These are phyloP conservation scores for Lachnellula occidentalis DNA, from an alignment of 2,329 filamentous ascomycete genomes.

Conservation along the genomic window DNA sequence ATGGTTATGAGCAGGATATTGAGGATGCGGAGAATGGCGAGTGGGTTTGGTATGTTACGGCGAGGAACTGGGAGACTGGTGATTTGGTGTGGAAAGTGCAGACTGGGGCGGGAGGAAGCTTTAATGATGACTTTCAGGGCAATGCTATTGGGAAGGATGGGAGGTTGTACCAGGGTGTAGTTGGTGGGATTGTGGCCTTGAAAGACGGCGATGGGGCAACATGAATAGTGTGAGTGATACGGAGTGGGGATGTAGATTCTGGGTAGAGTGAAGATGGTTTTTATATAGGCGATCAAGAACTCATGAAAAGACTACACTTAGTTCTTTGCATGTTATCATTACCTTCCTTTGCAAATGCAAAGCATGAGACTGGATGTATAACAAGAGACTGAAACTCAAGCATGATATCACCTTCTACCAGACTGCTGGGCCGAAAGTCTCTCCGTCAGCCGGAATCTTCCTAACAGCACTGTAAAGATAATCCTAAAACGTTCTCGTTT, in stretches of 20 bases:
- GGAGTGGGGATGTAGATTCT: no score
- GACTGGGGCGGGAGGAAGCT: neutral
- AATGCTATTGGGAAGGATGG: neutral
- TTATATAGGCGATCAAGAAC: no score
- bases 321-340: no score
- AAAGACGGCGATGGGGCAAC: neutral
- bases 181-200: neutral
- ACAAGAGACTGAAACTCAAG: neutral
- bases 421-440: conserved; percentile 54
- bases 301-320: no score
- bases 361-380: no score
- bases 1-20: neutral
- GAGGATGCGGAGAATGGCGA: neutral
- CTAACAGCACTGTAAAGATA: conserved; percentile 45
- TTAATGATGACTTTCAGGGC: neutral
- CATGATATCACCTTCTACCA: conserved; percentile 35
- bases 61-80: neutral
- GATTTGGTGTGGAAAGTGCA: neutral
- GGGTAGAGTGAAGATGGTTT: no score
- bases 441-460: conserved; percentile 43
- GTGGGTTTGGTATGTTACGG: neutral
- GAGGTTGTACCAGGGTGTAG: neutral
- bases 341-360: no score
- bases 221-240: no score
- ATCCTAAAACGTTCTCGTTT: conserved; percentile 6